Evolutionary conservation across 1,284 basidiomycete genomes (phyloP).

Genomic region (Rhodotorula sp.): DNA sequence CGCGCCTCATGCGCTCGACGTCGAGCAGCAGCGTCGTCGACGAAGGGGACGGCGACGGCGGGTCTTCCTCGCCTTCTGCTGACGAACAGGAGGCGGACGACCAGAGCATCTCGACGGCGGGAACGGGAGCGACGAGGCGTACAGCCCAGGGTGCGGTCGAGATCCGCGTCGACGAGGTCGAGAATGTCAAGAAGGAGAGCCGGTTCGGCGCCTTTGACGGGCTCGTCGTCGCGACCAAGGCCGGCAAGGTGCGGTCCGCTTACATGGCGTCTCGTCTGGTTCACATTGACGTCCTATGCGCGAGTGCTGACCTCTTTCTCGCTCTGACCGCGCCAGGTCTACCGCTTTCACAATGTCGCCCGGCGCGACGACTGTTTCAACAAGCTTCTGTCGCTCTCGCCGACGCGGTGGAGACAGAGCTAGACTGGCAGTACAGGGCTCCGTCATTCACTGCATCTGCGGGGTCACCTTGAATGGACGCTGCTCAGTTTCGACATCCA

Average conservation of each 20-base stretch:
- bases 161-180: conserved; percentile 19
- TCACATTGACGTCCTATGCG: too few relatives aligned
- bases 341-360: conserved; percentile 24
- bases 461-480: too few relatives aligned
- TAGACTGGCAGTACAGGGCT: too few relatives aligned
- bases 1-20: conserved; percentile 7
- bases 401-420: neutral
- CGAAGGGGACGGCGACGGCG: conserved; percentile 3
- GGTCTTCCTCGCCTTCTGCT: conserved; percentile 9
- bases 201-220: conserved; percentile 16
- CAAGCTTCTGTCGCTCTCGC: conserved; percentile 24
- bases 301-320: neutral
- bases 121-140: neutral
- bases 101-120: neutral
- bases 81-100: too few relatives aligned
- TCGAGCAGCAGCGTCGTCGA: neutral
- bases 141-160: neutral
- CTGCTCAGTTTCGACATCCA: too few relatives aligned
- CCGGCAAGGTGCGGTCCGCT: conserved; percentile 24
- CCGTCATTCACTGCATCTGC: neutral
- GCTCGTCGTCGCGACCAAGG: conserved; percentile 9
- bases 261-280: neutral
- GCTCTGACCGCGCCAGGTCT: conserved; percentile 5
- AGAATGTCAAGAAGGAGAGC: conserved; percentile 31
- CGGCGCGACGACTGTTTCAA: conserved; percentile 34